Percentiles rank a stretch among this genome's conserved stretches.
Conservation (phyloP, 2,329 filamentous ascomycete genomes). For the Xylariales sp. region DNA sequence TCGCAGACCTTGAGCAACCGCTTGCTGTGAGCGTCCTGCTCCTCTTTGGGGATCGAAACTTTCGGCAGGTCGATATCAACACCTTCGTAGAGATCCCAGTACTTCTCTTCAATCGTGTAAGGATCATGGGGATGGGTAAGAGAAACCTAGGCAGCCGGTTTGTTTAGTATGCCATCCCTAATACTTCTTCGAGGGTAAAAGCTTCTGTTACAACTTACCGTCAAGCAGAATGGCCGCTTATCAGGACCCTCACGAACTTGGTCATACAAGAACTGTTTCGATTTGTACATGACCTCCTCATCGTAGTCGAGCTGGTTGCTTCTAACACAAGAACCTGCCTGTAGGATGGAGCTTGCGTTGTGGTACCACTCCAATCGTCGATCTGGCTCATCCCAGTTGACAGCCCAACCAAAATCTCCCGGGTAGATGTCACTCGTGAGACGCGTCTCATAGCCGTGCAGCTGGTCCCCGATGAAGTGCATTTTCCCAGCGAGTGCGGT, state of each 20-base stretch:
- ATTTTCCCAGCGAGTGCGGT: constrained; percentile 92
- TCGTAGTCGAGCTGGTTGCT: constrained; percentile 96
- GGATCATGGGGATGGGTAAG: constrained; percentile 94
- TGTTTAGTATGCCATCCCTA: too few species aligned
- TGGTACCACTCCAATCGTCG: constrained; percentile 91
- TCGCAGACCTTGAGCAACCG: constrained; percentile 84
- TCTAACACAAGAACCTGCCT: constrained; percentile 81
- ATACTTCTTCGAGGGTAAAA: constrained; percentile 8
- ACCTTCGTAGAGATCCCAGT: constrained; percentile 87
- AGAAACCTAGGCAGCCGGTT: constrained; percentile 54
- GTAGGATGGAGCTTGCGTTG: constrained; percentile 88
- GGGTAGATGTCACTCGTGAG: constrained; percentile 96
- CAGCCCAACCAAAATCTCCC: constrained; percentile 89
- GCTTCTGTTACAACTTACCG: constrained; percentile 38
- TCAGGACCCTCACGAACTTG: constrained; percentile 75
- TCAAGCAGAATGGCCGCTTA: constrained; percentile 78
- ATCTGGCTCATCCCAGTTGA: constrained; percentile 91
- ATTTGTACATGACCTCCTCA: constrained; percentile 92
- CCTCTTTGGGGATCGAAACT: constrained; percentile 71
- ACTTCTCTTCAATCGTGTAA: constrained; percentile 90
- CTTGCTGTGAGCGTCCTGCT: constrained; percentile 84
- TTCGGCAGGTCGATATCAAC: constrained; percentile 83
- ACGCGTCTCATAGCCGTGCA: constrained; percentile 89
- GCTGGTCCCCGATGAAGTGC: constrained; percentile 94
- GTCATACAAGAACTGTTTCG: constrained; percentile 85